Base-by-base conservation (phyloP, 2,329 filamentous ascomycete species). In the Ophiostoma sp. region DNA sequence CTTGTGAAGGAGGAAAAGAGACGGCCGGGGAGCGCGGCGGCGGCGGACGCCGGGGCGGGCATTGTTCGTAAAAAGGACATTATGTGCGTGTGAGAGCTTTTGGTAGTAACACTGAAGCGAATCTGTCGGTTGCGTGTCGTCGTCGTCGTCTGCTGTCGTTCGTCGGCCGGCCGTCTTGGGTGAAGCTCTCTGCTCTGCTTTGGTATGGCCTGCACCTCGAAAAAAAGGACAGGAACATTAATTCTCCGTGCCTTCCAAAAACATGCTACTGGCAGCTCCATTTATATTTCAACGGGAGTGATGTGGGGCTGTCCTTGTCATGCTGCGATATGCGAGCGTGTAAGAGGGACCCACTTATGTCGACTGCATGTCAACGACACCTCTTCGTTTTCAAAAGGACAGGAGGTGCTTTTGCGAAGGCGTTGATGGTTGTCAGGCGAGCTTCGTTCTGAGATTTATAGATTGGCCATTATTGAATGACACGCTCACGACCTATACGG, bases 191-290 rank as follows among this genome's bases (percentile, higher is more conserved):
- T 41, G 12, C 36, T 62, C 60, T 63, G n/a, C 11, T 14, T 36
- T 6, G 4, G 9, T 38, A 16, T 41, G 36, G 38, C 8, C 27
- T 45, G 18, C 49, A 55, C 49, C 27, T 9, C 7, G 60, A 65
- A 68, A 68, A 68, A 66, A 68, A 64, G 63, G 49, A 42, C 49
- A 65, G 67, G 67, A 68, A 68, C 64, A 68, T 65, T 27, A 66
- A 65, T 68, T 52, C 45, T 68, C 67, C 67, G 67, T 41, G 9
- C 9, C 47, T 14, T 8, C 65, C 38, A 14, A 3, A 44, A n/a
- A 38, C 14, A 47, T 2, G 9, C 42, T 45, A 12, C 14, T 11
- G 45, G 27, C 27, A 27, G 27, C 27, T 47, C 5, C 4, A 47
- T 14, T 47, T 47, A 47, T 47, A 16, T 5, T 47, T n/a, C 45